A percentile compares a stretch with the other conserved stretches of the same genome.
These are phyloP conservation scores for Phialemoniopsis sp. DNA, from an alignment of 2,329 filamentous ascomycete species.

Conservation along the genomic window DNA sequence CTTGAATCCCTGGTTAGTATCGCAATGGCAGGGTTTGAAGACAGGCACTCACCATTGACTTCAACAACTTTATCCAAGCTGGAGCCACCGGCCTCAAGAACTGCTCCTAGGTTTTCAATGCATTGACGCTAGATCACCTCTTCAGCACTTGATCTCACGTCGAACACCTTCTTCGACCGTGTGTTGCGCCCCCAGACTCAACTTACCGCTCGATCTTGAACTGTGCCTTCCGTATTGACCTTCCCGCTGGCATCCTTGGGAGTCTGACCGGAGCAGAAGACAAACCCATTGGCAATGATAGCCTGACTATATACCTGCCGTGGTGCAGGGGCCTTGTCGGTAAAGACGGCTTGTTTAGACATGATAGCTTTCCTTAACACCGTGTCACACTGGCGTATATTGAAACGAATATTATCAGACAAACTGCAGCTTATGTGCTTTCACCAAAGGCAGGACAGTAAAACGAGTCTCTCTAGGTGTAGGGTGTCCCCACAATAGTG, in stretches of 20 bases:
- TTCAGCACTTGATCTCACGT: neutral
- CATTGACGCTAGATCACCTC: conserved; percentile 43
- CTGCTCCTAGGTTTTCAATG: conserved; percentile 67
- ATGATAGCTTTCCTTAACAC: no score
- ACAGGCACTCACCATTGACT: no score
- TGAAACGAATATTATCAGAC: no score
- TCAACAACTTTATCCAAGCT: conserved; percentile 65
- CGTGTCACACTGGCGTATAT: no score
- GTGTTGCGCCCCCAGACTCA: neutral
- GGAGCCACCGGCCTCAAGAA: conserved; percentile 65
- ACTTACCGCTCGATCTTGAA: conserved; percentile 59
- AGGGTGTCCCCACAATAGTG: no score
- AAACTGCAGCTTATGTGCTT: no score
- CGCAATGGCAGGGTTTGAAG: no score
- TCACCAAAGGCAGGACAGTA: no score
- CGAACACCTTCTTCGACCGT: neutral
- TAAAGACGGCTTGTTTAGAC: conserved; percentile 31
- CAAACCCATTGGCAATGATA: conserved; percentile 62
- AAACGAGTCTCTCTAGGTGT: no score
- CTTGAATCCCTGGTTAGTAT: no score
- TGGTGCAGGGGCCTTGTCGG: conserved; percentile 34
- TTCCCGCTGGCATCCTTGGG: conserved; percentile 58
- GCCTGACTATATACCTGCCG: conserved; percentile 45
- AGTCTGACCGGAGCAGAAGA: conserved; percentile 71
- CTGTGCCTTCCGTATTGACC: conserved; percentile 55